Percentiles rank a stretch among this genome's conserved stretches.
Evolutionary conservation across 306 rosid genomes (phyloP).

Genomic region (Quercus parvula): DNA sequence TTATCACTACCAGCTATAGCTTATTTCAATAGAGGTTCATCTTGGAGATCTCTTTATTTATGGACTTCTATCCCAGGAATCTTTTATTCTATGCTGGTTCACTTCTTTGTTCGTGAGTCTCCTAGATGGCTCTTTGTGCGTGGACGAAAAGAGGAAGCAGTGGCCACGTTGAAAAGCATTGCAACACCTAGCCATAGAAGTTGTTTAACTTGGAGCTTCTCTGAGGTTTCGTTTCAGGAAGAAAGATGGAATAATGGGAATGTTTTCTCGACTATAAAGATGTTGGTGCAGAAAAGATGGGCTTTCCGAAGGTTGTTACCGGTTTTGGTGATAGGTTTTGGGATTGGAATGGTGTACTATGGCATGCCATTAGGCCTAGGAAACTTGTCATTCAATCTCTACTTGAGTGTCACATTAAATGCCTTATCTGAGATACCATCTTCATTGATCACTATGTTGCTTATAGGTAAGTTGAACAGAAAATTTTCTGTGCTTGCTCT

Average conservation of each 20-base stretch:
- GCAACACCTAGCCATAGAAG: conserved; percentile 14
- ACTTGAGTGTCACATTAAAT: conserved; percentile 40
- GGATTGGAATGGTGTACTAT: no score
- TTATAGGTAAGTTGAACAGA: conserved; percentile 26
- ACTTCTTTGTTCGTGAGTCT: conserved; percentile 42
- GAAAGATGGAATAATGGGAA: conserved; percentile 16
- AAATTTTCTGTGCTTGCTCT: no score
- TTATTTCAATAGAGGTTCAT: conserved; percentile 16
- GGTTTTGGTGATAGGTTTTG: no score
- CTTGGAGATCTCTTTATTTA: conserved; percentile 56
- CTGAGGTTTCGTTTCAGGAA: conserved; percentile 13
- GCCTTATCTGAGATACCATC: conserved; percentile 63
- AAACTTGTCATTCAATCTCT: no score
- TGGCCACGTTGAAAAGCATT: conserved; percentile 24
- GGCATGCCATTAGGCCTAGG: no score
- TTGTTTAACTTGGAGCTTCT: conserved; percentile 20
- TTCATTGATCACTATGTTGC: conserved; percentile 21
- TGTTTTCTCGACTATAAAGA: no score
- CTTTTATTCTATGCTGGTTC: conserved; percentile 29
- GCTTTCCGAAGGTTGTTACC: no score
- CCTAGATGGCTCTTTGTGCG: conserved; percentile 67
- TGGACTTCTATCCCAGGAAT: conserved; percentile 57
- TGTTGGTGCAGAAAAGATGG: no score
- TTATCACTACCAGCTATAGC: conserved; percentile 57
- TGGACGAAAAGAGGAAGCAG: conserved; percentile 60